These are phyloP conservation scores for Aspergillus bombycis DNA, from an alignment of 2,329 filamentous ascomycete species.

Conservation along the genomic window DNA sequence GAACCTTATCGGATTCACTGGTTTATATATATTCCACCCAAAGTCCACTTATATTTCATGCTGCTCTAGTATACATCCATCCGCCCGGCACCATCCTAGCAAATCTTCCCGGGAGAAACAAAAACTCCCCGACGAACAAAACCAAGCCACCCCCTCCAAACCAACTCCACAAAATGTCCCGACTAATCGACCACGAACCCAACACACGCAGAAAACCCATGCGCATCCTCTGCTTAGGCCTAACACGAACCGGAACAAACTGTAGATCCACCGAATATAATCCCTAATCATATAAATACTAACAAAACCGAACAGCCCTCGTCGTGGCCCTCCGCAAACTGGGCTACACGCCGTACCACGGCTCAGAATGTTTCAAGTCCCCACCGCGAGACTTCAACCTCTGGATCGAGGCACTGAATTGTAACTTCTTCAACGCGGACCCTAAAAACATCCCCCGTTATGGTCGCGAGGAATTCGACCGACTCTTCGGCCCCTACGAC, in stretches of 20 bases:
- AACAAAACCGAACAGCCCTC: not conserved
- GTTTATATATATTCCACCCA: too few species aligned
- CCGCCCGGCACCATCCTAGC: too few species aligned
- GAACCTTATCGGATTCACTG: too few species aligned
- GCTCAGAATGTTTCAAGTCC: slow-evolving; percentile 13
- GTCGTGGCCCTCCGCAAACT: slow-evolving; percentile 7
- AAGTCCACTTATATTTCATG: too few species aligned
- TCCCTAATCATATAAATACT: not conserved
- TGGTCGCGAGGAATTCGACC: slow-evolving; percentile 31
- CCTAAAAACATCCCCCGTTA: not conserved
- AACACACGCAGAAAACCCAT: not conserved
- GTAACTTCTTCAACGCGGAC: not conserved
- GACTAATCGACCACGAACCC: not conserved
- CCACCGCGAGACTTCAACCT: slow-evolving; percentile 13
- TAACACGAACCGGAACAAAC: not conserved
- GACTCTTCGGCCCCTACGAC: slow-evolving; percentile 31
- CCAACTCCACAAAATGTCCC: not conserved
- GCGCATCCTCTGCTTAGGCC: not conserved
- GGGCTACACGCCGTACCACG: slow-evolving; percentile 11
- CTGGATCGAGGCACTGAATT: slow-evolving; percentile 4
- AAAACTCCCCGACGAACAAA: too few species aligned
- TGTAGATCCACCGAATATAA: not conserved
- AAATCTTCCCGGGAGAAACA: too few species aligned
- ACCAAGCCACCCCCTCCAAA: too few species aligned
- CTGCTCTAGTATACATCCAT: too few species aligned